phyloP scores from a whole-genome alignment of 2,329 filamentous ascomycete genomes.

The Chalaropsis thielavioides region DNA sequence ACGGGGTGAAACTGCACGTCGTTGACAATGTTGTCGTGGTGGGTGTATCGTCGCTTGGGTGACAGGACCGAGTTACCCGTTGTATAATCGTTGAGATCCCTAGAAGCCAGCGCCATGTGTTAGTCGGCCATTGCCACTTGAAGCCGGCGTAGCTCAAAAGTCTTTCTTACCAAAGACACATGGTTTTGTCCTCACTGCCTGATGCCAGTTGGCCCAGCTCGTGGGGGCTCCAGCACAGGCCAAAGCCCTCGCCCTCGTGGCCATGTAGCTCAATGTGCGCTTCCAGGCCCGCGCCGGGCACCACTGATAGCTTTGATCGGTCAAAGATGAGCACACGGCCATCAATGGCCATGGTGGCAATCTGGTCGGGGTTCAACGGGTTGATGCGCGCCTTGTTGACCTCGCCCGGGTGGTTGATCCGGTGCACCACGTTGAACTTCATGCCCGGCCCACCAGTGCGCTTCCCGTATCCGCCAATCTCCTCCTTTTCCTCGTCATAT shows the following conservation, averaged over 20 bases:
- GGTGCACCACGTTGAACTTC: slow-evolving; percentile 85
- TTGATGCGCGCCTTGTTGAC: slow-evolving; percentile 98
- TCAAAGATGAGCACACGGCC: slow-evolving; percentile 87
- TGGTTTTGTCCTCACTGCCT: slow-evolving; percentile 82
- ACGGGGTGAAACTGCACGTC: slow-evolving; percentile 92
- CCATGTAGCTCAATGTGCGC: slow-evolving; percentile 76
- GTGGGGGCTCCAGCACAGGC: slow-evolving; percentile 82
- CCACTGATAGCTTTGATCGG: slow-evolving; percentile 77
- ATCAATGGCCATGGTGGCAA: slow-evolving; percentile 82
- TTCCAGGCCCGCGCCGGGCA: slow-evolving; percentile 58
- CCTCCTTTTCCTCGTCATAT: slow-evolving; percentile 81
- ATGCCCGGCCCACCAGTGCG: slow-evolving; percentile 55
- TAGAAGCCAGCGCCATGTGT: slow-evolving; percentile 23
- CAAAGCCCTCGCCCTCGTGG: slow-evolving; percentile 81
- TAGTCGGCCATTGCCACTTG: slow-evolving; percentile 16
- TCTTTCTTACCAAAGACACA: slow-evolving; percentile 59
- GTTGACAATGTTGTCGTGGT: slow-evolving; percentile 85
- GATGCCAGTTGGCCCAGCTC: slow-evolving; percentile 69
- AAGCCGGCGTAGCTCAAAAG: background rate
- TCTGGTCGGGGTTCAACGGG: slow-evolving; percentile 91
- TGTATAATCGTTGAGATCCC: slow-evolving; percentile 67
- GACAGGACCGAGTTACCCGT: slow-evolving; percentile 55
- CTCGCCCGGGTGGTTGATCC: slow-evolving; percentile 90
- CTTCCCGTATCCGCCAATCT: slow-evolving; percentile 85
- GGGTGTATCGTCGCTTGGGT: slow-evolving; percentile 62